A percentile compares a stretch with the other conserved stretches of the same genome.
These are phyloP conservation scores for Emmonsia crescens DNA, from an alignment of 2,329 filamentous ascomycete species.

Conservation along the genomic window DNA sequence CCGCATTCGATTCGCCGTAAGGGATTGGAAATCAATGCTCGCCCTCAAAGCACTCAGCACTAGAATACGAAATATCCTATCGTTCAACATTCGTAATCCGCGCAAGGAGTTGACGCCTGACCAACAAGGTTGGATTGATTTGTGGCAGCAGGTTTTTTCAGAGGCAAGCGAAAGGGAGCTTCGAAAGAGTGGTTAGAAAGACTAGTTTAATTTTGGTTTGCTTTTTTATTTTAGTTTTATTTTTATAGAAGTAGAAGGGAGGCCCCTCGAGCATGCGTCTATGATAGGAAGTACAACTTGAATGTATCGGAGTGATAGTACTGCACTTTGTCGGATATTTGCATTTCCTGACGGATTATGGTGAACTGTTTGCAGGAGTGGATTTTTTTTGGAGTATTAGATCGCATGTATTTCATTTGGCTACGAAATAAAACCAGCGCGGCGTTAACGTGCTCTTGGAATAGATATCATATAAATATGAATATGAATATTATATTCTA, in stretches of 20 bases:
- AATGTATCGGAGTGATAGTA: neutral
- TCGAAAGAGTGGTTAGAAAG: neutral
- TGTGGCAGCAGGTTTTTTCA: slow-evolving; percentile 59
- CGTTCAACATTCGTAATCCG: slow-evolving; percentile 49
- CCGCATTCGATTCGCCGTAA: slow-evolving; percentile 67
- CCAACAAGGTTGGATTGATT: slow-evolving; percentile 62
- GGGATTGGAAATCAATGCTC: slow-evolving; percentile 83
- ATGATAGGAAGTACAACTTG: neutral
- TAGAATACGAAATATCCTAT: slow-evolving; percentile 64
- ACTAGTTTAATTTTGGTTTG: neutral
- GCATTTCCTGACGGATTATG: neutral
- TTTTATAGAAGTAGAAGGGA: neutral
- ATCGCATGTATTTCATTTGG: neutral
- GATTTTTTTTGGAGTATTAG: neutral
- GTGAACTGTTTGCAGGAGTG: neutral
- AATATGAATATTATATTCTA: neutral
- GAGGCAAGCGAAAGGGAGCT: slow-evolving; percentile 6
- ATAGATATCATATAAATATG: neutral
- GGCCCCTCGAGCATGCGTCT: neutral
- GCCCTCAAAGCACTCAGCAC: slow-evolving; percentile 72
- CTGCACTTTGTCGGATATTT: neutral
- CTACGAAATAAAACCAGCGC: neutral
- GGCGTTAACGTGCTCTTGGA: neutral
- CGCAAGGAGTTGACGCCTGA: slow-evolving; percentile 41
- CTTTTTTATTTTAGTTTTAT: neutral